These are phyloP conservation scores for Fusarium nanum DNA, from an alignment of 2,329 filamentous ascomycete species.

Conservation along the genomic window DNA sequence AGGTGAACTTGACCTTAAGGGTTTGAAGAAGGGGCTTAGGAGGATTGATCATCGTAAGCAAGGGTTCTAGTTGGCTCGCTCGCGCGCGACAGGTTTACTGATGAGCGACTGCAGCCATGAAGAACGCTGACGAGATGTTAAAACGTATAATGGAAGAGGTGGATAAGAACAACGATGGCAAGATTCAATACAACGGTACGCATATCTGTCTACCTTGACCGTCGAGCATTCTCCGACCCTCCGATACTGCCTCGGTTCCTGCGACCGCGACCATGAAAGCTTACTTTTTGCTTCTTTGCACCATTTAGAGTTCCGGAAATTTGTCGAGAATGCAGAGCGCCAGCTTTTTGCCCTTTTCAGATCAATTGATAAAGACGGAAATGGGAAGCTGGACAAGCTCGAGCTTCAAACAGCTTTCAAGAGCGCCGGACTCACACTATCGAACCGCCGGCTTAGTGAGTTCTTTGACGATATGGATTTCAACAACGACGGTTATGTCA, in stretches of 20 bases:
- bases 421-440: conserved; percentile 81
- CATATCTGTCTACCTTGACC: conserved; percentile 32
- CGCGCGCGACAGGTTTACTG: conserved; percentile 36
- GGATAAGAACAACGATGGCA: conserved; percentile 87
- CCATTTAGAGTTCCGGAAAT: conserved; percentile 82
- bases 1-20: conserved; percentile 85
- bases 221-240: conserved; percentile 15
- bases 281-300: conserved; percentile 33
- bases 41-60: conserved; percentile 89
- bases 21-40: conserved; percentile 83
- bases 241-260: conserved; percentile 33
- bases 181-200: conserved; percentile 90
- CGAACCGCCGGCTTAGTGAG: conserved; percentile 78
- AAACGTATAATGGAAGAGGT: conserved; percentile 83
- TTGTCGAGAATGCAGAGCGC: conserved; percentile 87
- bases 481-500: conserved; percentile 89
- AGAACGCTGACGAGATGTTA: conserved; percentile 91
- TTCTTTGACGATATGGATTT: conserved; percentile 93
- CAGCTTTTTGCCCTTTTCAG: conserved; percentile 86
- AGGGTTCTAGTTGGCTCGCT: conserved; percentile 18
- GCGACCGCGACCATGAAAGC: conserved; percentile 22
- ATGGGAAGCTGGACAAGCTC: conserved; percentile 87
- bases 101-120: conserved; percentile 66
- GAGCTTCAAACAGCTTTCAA: conserved; percentile 85
- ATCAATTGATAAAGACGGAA: conserved; percentile 85